These are phyloP conservation scores for Naematelia encephala DNA, from an alignment of 768 basidiomycete genomes.

Conservation along the genomic window DNA sequence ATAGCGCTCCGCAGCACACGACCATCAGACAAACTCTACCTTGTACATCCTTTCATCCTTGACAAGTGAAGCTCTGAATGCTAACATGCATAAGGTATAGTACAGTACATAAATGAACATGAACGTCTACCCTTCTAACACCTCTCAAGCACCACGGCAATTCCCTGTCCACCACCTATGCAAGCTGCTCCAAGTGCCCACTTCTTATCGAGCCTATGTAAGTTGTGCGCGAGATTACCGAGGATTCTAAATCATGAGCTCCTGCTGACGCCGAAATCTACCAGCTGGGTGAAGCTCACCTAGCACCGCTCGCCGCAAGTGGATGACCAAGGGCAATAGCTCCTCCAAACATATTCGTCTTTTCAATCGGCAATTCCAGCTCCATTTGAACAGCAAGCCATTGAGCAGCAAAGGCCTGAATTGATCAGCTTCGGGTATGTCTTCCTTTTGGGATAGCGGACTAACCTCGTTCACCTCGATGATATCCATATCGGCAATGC, in stretches of 20 bases:
- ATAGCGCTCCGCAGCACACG: too few relatives aligned
- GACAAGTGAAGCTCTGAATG: too few relatives aligned
- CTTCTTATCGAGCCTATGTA: constrained; percentile 49
- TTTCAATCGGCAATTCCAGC: constrained; percentile 48
- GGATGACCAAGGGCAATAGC: constrained; percentile 51
- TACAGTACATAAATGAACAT: too few relatives aligned
- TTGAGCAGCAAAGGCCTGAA: constrained; percentile 53
- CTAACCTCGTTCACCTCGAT: constrained; percentile 50
- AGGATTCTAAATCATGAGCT: constrained; percentile 35
- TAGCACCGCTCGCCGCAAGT: constrained; percentile 34
- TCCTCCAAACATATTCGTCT: constrained; percentile 48
- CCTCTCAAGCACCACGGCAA: constrained; percentile 48
- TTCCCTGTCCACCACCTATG: constrained; percentile 53
- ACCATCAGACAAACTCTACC: too few relatives aligned
- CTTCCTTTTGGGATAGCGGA: not conserved
- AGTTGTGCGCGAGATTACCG: constrained; percentile 51
- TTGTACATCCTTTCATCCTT: too few relatives aligned
- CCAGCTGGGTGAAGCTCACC: constrained; percentile 14
- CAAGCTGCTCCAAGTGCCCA: constrained; percentile 53
- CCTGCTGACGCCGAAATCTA: not conserved
- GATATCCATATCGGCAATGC: constrained; percentile 50
- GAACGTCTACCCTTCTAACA: constrained; percentile 17
- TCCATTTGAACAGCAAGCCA: constrained; percentile 52
- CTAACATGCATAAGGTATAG: too few relatives aligned
- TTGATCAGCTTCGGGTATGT: constrained; percentile 6